Evolutionary conservation across 1,139 yeast species (phyloP).

Genomic region (Sugiyamaella neomexicana): DNA sequence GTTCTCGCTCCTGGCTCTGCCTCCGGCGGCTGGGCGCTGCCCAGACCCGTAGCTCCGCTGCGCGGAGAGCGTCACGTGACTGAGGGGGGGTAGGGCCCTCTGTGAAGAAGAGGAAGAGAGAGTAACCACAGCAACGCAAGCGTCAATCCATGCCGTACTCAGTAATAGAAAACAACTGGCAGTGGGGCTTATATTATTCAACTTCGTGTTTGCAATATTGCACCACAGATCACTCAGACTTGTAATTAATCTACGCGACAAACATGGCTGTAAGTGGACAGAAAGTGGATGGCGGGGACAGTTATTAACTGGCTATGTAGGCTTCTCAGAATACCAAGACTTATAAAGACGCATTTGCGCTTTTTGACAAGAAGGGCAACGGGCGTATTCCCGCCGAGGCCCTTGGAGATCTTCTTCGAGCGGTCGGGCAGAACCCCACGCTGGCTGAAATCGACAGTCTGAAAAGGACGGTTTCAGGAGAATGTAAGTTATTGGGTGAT

Average conservation of each 20-base stretch:
- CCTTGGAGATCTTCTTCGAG: slow-evolving; percentile 90
- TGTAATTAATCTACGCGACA: neutral
- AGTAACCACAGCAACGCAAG: slow-evolving; percentile 5
- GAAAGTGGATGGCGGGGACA: neutral
- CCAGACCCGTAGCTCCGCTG: neutral
- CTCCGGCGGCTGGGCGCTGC: neutral
- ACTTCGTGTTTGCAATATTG: slow-evolving; percentile 7
- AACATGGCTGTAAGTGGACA: slow-evolving; percentile 16
- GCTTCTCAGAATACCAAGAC: slow-evolving; percentile 51
- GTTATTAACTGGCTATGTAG: slow-evolving; percentile 8
- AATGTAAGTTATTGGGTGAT: slow-evolving; percentile 34
- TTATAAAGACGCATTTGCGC: slow-evolving; percentile 94
- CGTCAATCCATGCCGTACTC: neutral
- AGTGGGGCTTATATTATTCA: slow-evolving; percentile 9
- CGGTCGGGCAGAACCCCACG: slow-evolving; percentile 98
- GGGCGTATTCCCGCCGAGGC: slow-evolving; percentile 88
- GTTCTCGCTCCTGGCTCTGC: too few species aligned
- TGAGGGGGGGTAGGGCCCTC: neutral
- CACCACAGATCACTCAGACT: neutral
- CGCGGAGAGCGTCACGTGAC: neutral
- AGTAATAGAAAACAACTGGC: slow-evolving; percentile 9
- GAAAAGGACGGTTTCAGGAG: slow-evolving; percentile 48
- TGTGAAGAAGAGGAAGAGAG: too few species aligned
- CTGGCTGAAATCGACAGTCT: slow-evolving; percentile 80
- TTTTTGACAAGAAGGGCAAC: slow-evolving; percentile 94